Base-by-base conservation (phyloP, 2,329 filamentous ascomycete species). In the Pseudopyricularia cyperi region DNA sequence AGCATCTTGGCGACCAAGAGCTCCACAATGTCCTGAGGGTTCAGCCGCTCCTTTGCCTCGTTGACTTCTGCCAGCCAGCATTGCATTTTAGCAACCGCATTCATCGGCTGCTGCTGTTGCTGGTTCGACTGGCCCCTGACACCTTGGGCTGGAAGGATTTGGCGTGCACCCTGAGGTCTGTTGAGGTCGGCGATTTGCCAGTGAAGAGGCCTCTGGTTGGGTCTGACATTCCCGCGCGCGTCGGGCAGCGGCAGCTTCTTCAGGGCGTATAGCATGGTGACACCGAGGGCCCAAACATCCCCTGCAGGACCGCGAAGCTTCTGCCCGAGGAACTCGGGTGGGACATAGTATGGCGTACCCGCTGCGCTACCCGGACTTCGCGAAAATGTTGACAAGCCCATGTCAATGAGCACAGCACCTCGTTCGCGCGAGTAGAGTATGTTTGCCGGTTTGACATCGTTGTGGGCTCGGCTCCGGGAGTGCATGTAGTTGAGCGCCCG, bases 381-480 rank as follows among this genome's bases (percentile, higher is more conserved):
- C 19, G 68, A 68, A 30, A 64, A 65, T 2, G 76, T 77, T 8
- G 76, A 76, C 44, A 80, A 66, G 12, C 78, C 78, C 62, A 80
- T 78, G 61, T 81, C 78, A 62, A 78, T 81, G 30, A 82, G 71
- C 2, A 80, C 75, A 33, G 76, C 77, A 6, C 78, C 78, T 11
- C 76, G 71, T 37, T 79, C 75, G 28, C 69, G 69, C 14, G 76
- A 79, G 63, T 80, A 82, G 32, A 82, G 65, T 52, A 81, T 80
- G 55, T 81, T 82, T 56, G 72, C 75, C 1, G 78, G 78, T 61
- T 81, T 81, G 63, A 81, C 78, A 61, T 82, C 78, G 63, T 81
- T 82, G 63, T 82, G 78, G 12, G 79, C 73, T 22, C 76, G 65
- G 52, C 68, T 68, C 52, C 72, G 71, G 48, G 66, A 66, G 62